Conservation (phyloP, 164 flowering plant species). For the Vitis riparia region DNA sequence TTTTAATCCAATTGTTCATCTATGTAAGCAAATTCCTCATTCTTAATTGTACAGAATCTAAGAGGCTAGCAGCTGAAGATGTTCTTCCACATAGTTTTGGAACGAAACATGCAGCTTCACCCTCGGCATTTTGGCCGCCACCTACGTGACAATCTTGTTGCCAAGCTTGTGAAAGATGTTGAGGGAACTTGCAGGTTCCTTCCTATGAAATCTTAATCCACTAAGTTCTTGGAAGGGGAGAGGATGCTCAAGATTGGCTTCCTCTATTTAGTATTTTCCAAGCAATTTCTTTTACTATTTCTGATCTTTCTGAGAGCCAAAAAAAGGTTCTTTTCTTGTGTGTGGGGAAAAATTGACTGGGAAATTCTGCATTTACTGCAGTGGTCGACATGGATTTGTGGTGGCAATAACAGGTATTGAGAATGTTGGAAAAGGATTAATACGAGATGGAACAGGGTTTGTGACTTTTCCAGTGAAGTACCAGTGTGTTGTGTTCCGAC, state of each 20-base stretch:
- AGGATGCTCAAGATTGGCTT: too few species aligned
- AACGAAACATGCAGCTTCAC: constrained; percentile 91
- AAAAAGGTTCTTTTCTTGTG: too few species aligned
- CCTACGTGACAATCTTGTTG: constrained; percentile 73
- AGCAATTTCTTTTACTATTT: background rate
- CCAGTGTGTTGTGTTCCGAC: constrained; percentile 89
- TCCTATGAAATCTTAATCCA: background rate
- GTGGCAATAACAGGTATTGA: constrained; percentile 93
- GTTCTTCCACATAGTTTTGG: constrained; percentile 94
- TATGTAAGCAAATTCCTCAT: too few species aligned
- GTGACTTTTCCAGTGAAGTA: constrained; percentile 92
- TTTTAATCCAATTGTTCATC: too few species aligned
- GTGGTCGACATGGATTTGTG: constrained; percentile 93
- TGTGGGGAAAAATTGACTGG: too few species aligned
- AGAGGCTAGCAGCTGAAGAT: constrained; percentile 28
- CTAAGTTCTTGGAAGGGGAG: background rate
- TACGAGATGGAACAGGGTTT: constrained; percentile 91
- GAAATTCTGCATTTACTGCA: constrained; percentile 15
- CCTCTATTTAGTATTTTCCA: too few species aligned
- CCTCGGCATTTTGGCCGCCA: constrained; percentile 92
- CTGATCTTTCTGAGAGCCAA: background rate
- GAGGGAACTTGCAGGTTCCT: constrained; percentile 95
- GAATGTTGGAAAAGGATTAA: constrained; percentile 82
- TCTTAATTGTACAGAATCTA: too few species aligned
- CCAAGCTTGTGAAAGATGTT: constrained; percentile 95